Evolutionary conservation across 208 protist species (phyloP).

Genomic region (Zelonia costaricensis): DNA sequence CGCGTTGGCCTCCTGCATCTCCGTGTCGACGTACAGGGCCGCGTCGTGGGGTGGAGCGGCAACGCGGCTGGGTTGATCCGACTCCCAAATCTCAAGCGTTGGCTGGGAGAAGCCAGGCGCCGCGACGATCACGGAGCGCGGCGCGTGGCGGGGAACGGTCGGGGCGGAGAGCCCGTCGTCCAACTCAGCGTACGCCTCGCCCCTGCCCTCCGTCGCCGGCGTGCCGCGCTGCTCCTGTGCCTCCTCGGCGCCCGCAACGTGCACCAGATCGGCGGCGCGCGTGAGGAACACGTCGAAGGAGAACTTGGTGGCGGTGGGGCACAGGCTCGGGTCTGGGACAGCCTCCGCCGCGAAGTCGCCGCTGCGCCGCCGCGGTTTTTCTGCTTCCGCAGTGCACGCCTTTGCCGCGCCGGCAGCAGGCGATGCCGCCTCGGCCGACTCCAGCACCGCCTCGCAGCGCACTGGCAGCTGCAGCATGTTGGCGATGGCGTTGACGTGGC

Average conservation of each 20-base stretch:
- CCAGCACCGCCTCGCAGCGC: neutral
- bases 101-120: neutral
- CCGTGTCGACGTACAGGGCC: too few relatives aligned
- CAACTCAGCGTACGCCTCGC: neutral
- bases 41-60: too few relatives aligned
- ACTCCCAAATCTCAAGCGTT: too few relatives aligned
- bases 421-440: neutral
- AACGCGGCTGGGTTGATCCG: too few relatives aligned
- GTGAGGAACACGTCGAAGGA: too few relatives aligned
- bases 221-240: neutral
- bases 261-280: neutral
- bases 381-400: neutral
- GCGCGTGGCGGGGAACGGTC: too few relatives aligned
- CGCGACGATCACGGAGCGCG: neutral
- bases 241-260: neutral
- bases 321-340: too few relatives aligned
- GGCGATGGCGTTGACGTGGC: neutral
- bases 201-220: too few relatives aligned
- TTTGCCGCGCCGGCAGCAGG: neutral
- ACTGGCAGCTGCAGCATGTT: neutral
- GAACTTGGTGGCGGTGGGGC: too few relatives aligned
- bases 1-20: too few relatives aligned
- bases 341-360: neutral
- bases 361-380: neutral
- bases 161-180: neutral